A percentile compares a stretch with the other conserved stretches of the same genome.
These are phyloP conservation scores for Plasmodium coatneyi DNA, from an alignment of 169 alveolate genomes.

Conservation along the genomic window DNA sequence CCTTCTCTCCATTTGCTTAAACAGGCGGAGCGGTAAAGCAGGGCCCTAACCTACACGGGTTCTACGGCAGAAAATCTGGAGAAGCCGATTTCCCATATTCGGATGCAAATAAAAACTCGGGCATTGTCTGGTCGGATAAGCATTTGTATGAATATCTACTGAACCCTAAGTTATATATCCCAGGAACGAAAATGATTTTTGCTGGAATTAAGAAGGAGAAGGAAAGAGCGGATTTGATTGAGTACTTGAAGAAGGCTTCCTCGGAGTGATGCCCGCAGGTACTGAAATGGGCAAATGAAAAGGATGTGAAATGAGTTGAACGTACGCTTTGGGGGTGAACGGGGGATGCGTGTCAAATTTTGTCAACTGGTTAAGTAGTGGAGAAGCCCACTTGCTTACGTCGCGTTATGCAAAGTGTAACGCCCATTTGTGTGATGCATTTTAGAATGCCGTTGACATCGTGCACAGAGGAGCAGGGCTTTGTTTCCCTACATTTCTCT, in stretches of 20 bases:
- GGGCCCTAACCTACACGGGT: slow-evolving; percentile 90
- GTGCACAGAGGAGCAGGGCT: background rate
- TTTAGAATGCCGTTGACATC: background rate
- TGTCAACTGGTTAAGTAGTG: background rate
- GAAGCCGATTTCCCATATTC: slow-evolving; percentile 90
- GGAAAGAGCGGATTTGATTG: slow-evolving; percentile 95
- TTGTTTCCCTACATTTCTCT: background rate
- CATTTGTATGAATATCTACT: slow-evolving; percentile 91
- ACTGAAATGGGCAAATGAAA: background rate
- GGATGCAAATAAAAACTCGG: slow-evolving; percentile 91
- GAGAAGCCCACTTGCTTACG: background rate
- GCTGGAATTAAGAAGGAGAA: slow-evolving; percentile 96
- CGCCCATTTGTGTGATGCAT: background rate
- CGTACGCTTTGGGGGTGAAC: background rate
- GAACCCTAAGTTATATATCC: slow-evolving; percentile 93
- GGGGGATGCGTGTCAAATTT: background rate
- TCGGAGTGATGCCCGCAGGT: slow-evolving; percentile 38
- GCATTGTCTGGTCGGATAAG: slow-evolving; percentile 92
- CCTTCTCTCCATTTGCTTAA: slow-evolving; percentile 10
- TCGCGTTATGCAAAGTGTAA: background rate
- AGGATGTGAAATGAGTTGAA: background rate
- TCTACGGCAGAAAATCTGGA: slow-evolving; percentile 92
- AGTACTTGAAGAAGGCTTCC: slow-evolving; percentile 91
- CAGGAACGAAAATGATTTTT: slow-evolving; percentile 97
- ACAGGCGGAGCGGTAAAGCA: slow-evolving; percentile 92